Conservation (phyloP, 371 early-diverging fungal genomes). For the Saksenaea oblongispora region DNA sequence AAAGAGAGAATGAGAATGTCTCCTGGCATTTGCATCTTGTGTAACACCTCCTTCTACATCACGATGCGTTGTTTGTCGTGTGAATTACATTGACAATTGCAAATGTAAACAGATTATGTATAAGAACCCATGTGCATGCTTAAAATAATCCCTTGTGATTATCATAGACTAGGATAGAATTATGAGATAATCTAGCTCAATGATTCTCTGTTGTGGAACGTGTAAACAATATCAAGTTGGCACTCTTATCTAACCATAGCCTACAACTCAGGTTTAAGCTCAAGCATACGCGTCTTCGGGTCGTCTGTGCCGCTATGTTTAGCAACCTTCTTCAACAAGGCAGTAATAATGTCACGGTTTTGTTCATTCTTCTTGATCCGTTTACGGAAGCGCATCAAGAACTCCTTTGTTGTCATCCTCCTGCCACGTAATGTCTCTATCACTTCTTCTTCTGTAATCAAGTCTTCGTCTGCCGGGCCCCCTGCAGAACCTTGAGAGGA, state of each 20-base stretch:
- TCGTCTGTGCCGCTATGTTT: constrained; percentile 45
- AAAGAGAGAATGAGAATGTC: not conserved
- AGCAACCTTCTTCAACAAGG: constrained; percentile 67
- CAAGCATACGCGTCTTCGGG: constrained; percentile 43
- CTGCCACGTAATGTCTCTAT: constrained; percentile 57
- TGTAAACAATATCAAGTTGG: not conserved
- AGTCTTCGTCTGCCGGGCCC: constrained; percentile 27
- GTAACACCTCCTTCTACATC: not conserved
- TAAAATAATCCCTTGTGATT: too few relatives aligned
- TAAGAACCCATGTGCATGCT: too few relatives aligned
- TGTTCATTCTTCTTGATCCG: constrained; percentile 67
- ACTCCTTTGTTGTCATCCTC: constrained; percentile 66
- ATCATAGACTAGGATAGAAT: not conserved
- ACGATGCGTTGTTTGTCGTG: not conserved
- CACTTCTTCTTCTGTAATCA: constrained; percentile 74
- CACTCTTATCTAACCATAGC: not conserved
- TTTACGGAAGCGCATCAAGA: constrained; percentile 64
- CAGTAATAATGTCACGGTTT: constrained; percentile 62
- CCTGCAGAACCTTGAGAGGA: not conserved
- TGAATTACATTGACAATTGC: not conserved
- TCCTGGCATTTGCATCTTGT: not conserved
- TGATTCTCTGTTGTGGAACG: not conserved
- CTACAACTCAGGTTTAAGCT: constrained; percentile 47
- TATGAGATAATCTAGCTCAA: not conserved
- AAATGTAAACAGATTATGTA: too few relatives aligned